Percentiles rank a stretch among this genome's conserved stretches.
phyloP scores from a whole-genome alignment of 148 eudicot genomes.

The Vaccinium myrtillus region DNA sequence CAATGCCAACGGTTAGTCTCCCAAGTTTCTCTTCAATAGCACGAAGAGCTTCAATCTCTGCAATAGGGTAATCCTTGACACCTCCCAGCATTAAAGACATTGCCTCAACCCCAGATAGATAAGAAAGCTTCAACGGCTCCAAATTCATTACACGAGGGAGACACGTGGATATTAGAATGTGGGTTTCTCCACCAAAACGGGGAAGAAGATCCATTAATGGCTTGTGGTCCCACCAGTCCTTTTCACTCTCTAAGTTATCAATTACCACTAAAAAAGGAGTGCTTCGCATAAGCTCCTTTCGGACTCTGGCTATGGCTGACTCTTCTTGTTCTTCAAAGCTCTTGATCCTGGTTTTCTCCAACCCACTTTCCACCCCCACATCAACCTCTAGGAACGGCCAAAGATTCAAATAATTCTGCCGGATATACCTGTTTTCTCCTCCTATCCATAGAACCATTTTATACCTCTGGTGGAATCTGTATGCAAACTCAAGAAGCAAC shows the following conservation, averaged over 20 bases:
- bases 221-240: conserved; percentile 97
- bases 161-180: conserved; percentile 84
- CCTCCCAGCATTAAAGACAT: conserved; percentile 84
- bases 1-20: conserved; percentile 77
- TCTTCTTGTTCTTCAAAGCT: conserved; percentile 97
- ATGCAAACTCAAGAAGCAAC: conserved; percentile 89
- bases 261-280: conserved; percentile 83
- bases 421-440: conserved; percentile 90
- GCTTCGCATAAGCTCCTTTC: conserved; percentile 88
- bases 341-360: conserved; percentile 63
- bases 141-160: conserved; percentile 75
- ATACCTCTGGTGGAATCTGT: conserved; percentile 81
- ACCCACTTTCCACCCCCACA: conserved; percentile 64
- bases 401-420: conserved; percentile 83
- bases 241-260: conserved; percentile 89
- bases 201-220: conserved; percentile 95
- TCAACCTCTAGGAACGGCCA: conserved; percentile 86
- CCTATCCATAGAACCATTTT: conserved; percentile 97
- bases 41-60: conserved; percentile 80
- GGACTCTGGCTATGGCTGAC: conserved; percentile 71
- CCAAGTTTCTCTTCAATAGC: conserved; percentile 94
- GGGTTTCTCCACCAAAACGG: conserved; percentile 93
- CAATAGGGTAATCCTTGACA: conserved; percentile 50
- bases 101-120: conserved; percentile 91
- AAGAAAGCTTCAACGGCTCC: conserved; percentile 85